Base-by-base conservation (phyloP, 2,329 filamentous ascomycete genomes). In the Xylaria sp. region DNA sequence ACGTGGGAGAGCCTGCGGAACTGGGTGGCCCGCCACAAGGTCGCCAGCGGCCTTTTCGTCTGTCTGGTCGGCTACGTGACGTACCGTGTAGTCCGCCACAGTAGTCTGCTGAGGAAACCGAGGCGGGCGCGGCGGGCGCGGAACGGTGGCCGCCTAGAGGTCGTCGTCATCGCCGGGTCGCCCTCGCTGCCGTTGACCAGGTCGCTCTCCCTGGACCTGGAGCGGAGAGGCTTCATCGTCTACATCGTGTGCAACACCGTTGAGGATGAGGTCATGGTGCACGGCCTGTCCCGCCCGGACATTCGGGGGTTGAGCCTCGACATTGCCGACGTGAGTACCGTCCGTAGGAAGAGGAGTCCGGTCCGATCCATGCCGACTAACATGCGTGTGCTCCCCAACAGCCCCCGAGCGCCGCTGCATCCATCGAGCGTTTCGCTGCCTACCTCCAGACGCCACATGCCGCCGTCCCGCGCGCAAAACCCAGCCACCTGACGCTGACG, bases 221-320 rank as follows among this genome's bases (percentile, higher is more conserved):
- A 98, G 78, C 84, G 93, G 62, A 87, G 93, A 66, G 95, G 95
- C 4, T 98, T 96, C 75, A 91, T 98, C 63, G 92, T 98, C 58
- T 99, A 93, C 75, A 83, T 99, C 62, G 91, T 96, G 0, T 94
- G 93, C 71, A 90, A 87, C 66, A 92, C 87, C n/a, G 79, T 88
- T 61, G 91, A 97, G 70, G 94, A 98, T 68, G 93, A 98, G 75
- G 83, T 88, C 35, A 79, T 90, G 65, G 88, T 98, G 13, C 86
- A 91, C 62, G 85, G 86, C 62, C 86, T 96, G 74, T 85, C 88
- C n/a, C 84, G 92, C 64, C 83, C 87, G 6, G 95, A 98, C 73
- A 90, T 98, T 66, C 86, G 90, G 65, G 88, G 94, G 7, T 79
- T 99, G 60, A 87, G 87, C 73, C 84, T 98, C 65, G 93, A 98